Base-by-base conservation (phyloP, 2,329 filamentous ascomycete genomes). In the Septoria petroselini region DNA sequence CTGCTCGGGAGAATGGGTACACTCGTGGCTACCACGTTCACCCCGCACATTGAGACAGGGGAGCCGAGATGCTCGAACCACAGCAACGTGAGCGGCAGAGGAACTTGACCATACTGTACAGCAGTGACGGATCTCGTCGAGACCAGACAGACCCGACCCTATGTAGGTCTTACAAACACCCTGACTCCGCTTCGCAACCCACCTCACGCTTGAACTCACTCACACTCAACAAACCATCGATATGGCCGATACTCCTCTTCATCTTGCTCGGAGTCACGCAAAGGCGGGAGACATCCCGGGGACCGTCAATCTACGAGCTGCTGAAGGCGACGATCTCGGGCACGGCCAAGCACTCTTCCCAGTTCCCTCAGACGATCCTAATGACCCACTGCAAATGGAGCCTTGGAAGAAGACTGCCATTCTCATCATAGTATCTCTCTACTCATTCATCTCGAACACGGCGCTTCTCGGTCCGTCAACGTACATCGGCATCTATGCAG, bases 321-420 rank as follows among this genome's bases (percentile, higher is more conserved):
- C 49, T 71, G 79, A 81, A 67, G 79, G 78, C 38, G 79, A 82
- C 58, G 79, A 82, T 57, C 79, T 78, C 1, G 78, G 70, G 0
- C 79, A 79, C 51, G 80, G 80, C 17, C 79, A 82, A 62, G 80
- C 80, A 2, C 70, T 83, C 3, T 83, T 77, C 57, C 80, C 80
- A 1, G 79, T 82, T 1, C 80, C 80, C 1, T 76, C 79, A 1
- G 74, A 80, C 47, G 79, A 82, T 57, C 80, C 80, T 1, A 83
- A 83, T 52, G 79, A 83, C 61, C 80, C 80, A 19, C 21, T 48
- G 7, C 41, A 79, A 70, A 83, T 80, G 80, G 62, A 76, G 1
- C 69, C 65, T 21, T 71, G 67, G 58, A 82, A 80, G 68, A 83
- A 83, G 64, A 74, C 71, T 1, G 70, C 73, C 60, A 82, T 83